Conservation (phyloP, 768 basidiomycete species). For the Boletus rufocinnamomeus region DNA sequence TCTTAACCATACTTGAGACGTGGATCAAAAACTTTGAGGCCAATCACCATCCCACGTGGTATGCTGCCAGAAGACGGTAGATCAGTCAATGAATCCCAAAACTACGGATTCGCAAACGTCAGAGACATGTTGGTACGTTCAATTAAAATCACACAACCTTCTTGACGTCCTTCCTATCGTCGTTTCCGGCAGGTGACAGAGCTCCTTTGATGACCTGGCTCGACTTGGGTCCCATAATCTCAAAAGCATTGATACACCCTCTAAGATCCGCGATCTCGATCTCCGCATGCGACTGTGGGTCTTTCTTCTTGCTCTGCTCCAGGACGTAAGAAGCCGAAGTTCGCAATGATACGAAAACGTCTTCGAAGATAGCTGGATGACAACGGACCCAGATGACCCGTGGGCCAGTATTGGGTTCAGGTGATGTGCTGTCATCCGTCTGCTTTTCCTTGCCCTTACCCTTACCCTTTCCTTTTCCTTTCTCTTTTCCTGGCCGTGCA, state of each 20-base stretch:
- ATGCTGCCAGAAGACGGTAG: slow-evolving; percentile 67
- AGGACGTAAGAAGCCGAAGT: slow-evolving; percentile 52
- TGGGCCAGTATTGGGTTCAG: slow-evolving; percentile 8
- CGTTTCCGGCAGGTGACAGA: slow-evolving; percentile 49
- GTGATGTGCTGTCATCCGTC: slow-evolving; percentile 17
- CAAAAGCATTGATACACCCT: slow-evolving; percentile 75
- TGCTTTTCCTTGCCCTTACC: slow-evolving; percentile 34
- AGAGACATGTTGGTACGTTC: neutral
- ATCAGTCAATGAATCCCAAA: slow-evolving; percentile 61
- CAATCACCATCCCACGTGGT: slow-evolving; percentile 75
- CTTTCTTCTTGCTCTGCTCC: slow-evolving; percentile 35
- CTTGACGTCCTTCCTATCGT: slow-evolving; percentile 56
- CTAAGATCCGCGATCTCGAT: slow-evolving; percentile 74
- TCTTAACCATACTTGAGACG: slow-evolving; percentile 64
- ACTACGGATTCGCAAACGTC: slow-evolving; percentile 16
- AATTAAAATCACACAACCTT: slow-evolving; percentile 42
- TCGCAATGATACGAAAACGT: slow-evolving; percentile 54
- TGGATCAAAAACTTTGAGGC: slow-evolving; percentile 83
- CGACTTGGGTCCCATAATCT: slow-evolving; percentile 86
- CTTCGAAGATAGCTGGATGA: slow-evolving; percentile 73
- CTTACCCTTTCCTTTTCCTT: neutral
- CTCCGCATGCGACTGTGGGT: slow-evolving; percentile 29
- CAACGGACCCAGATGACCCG: slow-evolving; percentile 73
- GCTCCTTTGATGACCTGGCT: slow-evolving; percentile 73
- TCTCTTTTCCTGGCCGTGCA: slow-evolving; percentile 15